phyloP scores from a whole-genome alignment of 2,329 filamentous ascomycete genomes.

The Phaeoacremonium minimum region DNA sequence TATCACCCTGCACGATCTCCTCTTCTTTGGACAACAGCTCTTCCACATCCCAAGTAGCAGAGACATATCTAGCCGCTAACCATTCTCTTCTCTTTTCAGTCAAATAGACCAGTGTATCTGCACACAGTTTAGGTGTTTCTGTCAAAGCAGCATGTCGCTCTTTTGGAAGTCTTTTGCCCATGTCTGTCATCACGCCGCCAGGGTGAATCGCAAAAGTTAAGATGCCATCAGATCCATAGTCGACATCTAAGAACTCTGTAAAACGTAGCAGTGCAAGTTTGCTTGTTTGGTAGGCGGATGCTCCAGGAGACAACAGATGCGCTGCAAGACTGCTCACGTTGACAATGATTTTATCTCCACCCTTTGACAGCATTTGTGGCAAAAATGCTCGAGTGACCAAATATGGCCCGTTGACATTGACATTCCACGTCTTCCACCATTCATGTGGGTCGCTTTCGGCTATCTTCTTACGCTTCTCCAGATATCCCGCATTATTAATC shows the following conservation, averaged over 20 bases:
- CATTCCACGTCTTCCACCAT: background rate
- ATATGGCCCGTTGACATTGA: background rate
- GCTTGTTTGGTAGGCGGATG: constrained; percentile 37
- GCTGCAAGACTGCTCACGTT: constrained; percentile 41
- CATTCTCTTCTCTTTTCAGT: constrained; percentile 34
- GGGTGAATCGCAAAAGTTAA: constrained; percentile 34
- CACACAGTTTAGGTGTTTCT: constrained; percentile 33
- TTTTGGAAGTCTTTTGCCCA: constrained; percentile 4
- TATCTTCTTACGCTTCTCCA: constrained; percentile 1
- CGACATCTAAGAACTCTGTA: constrained; percentile 40
- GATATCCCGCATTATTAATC: constrained; percentile 25
- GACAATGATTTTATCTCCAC: constrained; percentile 34
- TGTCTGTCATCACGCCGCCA: constrained; percentile 30
- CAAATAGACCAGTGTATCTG: constrained; percentile 38
- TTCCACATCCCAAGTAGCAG: constrained; percentile 40
- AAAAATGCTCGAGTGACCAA: background rate
- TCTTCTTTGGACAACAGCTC: constrained; percentile 34
- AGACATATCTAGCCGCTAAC: constrained; percentile 38
- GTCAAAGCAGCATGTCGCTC: constrained; percentile 13
- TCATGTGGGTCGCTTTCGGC: constrained; percentile 15
- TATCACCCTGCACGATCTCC: constrained; percentile 28
- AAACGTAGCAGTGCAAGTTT: constrained; percentile 46
- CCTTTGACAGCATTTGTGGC: background rate
- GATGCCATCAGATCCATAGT: constrained; percentile 37
- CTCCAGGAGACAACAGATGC: constrained; percentile 23